These are phyloP conservation scores for Nannochloropsis salina DNA, from an alignment of 108 stramenopile genomes.

Conservation along the genomic window DNA sequence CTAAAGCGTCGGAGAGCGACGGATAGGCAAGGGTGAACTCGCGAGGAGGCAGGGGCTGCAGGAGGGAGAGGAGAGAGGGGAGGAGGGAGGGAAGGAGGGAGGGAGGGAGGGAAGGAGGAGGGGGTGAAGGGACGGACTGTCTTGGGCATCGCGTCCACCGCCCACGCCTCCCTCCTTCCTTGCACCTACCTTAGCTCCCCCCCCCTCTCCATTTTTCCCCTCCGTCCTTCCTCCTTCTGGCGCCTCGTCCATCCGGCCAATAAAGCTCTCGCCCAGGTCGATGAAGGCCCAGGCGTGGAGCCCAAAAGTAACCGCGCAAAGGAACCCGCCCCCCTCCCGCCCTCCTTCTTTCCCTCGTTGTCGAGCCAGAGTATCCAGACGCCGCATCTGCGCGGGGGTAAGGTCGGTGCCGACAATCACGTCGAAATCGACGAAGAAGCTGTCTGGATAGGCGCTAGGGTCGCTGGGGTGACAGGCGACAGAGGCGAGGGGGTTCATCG, in stretches of 20 bases:
- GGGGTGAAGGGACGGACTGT: too few relatives aligned
- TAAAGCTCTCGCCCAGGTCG: constrained; percentile 61
- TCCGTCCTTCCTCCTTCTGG: not conserved
- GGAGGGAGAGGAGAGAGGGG: not conserved
- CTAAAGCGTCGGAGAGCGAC: not conserved
- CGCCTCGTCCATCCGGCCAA: not conserved
- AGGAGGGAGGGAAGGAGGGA: not conserved
- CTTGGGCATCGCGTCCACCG: not conserved
- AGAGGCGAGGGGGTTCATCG: constrained; percentile 73
- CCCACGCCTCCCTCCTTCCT: not conserved
- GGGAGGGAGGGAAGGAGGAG: not conserved
- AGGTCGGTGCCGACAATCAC: constrained; percentile 40
- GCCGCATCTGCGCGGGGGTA: not conserved
- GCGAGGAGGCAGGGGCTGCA: not conserved
- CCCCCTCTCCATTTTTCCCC: not conserved
- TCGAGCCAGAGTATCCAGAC: not conserved
- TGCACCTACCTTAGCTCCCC: not conserved
- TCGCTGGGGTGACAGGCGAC: constrained; percentile 64
- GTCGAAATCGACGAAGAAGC: constrained; percentile 65
- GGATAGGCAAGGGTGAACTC: constrained; percentile 13
- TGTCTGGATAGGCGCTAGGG: constrained; percentile 54
- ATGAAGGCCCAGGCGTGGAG: constrained; percentile 41
- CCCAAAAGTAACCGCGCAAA: not conserved
- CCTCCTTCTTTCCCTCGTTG: constrained; percentile 8
- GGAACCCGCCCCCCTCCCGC: not conserved